These are phyloP conservation scores for Ophiostoma australiae DNA, from an alignment of 2,329 filamentous ascomycete genomes.

Conservation along the genomic window DNA sequence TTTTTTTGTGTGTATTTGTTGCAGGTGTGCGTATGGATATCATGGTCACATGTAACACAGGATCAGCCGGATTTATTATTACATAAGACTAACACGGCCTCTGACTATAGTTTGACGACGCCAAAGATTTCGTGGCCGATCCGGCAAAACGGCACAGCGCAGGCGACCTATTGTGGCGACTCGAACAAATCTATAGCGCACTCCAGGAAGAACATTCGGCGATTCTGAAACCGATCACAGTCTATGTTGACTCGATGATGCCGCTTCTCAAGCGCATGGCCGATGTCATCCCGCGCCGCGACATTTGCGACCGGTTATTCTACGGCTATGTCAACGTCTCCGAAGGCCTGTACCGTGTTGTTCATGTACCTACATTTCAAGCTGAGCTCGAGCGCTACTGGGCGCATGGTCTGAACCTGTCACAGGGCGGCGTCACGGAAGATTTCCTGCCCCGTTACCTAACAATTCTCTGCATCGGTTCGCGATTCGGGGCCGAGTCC, in stretches of 20 bases:
- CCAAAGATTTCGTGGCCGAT: constrained; percentile 47
- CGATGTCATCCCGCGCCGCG: constrained; percentile 48
- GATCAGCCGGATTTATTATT: neutral
- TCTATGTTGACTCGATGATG: constrained; percentile 56
- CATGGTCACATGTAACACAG: neutral
- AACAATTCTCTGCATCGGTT: constrained; percentile 49
- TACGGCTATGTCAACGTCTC: constrained; percentile 47
- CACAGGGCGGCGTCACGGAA: constrained; percentile 28
- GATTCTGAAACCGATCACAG: constrained; percentile 47
- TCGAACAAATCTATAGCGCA: constrained; percentile 45
- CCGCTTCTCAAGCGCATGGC: constrained; percentile 54
- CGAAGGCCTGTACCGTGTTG: constrained; percentile 50
- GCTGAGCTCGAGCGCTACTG: constrained; percentile 50
- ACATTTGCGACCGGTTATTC: constrained; percentile 49
- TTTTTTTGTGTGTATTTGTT: neutral
- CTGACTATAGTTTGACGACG: constrained; percentile 46
- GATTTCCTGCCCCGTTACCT: constrained; percentile 50
- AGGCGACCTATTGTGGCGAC: constrained; percentile 41
- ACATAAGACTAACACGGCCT: constrained; percentile 17
- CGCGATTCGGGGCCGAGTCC: constrained; percentile 48
- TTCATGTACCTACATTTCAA: constrained; percentile 50
- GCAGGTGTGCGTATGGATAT: neutral
- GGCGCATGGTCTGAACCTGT: constrained; percentile 33
- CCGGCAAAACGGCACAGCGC: constrained; percentile 40
- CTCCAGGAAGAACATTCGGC: constrained; percentile 46